These are phyloP conservation scores for Colletotrichum sp. DNA, from an alignment of 2,329 filamentous ascomycete species.

Conservation along the genomic window DNA sequence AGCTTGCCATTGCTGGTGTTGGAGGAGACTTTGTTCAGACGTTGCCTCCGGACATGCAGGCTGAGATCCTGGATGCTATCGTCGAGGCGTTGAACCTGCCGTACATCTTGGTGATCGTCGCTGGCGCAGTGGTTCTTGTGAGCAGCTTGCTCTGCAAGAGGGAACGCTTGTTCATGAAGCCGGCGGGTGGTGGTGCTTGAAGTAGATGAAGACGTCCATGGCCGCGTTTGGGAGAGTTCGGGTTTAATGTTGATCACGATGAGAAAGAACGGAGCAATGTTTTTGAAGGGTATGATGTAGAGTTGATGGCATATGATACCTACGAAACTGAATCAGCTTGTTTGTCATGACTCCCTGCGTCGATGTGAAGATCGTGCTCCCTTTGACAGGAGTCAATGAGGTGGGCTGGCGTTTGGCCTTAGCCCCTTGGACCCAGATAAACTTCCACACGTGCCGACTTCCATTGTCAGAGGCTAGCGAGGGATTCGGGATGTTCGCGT, in stretches of 20 bases:
- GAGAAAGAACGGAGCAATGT: neutral
- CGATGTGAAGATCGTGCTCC: neutral
- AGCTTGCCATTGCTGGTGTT: constrained; percentile 26
- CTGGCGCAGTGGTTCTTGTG: constrained; percentile 37
- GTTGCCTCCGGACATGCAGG: constrained; percentile 20
- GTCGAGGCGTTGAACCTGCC: constrained; percentile 23
- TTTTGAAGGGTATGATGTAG: neutral
- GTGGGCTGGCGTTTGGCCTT: neutral
- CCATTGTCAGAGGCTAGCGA: neutral
- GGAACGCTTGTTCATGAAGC: constrained; percentile 12
- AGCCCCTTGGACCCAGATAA: neutral
- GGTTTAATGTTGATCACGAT: neutral
- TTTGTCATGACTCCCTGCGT: neutral
- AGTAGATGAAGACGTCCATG: neutral
- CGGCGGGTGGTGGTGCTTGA: neutral
- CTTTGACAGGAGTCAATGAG: neutral
- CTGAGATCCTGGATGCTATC: constrained; percentile 27
- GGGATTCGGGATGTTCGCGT: neutral
- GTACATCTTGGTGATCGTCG: constrained; percentile 36
- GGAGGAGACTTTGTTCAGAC: constrained; percentile 6
- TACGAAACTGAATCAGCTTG: neutral
- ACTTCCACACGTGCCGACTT: neutral
- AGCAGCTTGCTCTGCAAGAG: constrained; percentile 16
- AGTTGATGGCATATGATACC: neutral
- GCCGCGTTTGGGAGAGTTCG: neutral